Evolutionary conservation across 345 rosid genomes (phyloP).

Genomic region (Moricandia arvensis): DNA sequence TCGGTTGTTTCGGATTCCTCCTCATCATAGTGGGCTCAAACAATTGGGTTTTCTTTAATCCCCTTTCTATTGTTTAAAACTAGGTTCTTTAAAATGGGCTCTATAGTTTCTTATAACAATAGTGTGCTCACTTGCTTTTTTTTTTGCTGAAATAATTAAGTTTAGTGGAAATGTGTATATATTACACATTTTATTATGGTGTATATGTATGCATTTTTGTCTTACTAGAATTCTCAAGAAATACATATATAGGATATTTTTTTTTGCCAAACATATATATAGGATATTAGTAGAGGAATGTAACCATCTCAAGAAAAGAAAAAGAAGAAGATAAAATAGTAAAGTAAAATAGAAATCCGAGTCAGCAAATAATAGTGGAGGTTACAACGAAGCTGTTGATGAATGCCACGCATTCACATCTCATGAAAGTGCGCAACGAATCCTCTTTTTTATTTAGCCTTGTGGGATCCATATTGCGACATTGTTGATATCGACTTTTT

Average conservation of each 20-base stretch:
- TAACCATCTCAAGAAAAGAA: background rate
- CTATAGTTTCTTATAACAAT: background rate
- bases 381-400: conserved; percentile 23
- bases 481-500: conserved; percentile 27
- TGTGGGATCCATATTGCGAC: conserved; percentile 24
- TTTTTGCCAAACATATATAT: background rate
- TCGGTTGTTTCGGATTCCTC: background rate
- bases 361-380: conserved; percentile 37
- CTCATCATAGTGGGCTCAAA: background rate
- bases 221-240: background rate
- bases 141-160: background rate
- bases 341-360: conserved; percentile 9
- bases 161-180: background rate
- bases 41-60: background rate
- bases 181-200: background rate
- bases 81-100: background rate
- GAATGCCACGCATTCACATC: conserved; percentile 37
- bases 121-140: background rate
- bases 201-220: background rate
- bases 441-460: conserved; percentile 25
- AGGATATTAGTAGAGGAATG: background rate
- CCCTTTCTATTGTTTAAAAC: background rate
- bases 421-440: conserved; percentile 38
- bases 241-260: background rate
- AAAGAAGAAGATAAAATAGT: background rate